Evolutionary conservation across 371 early-diverging fungal species (phyloP), one percentile per base, ranked within the genome.

Genomic region (Capillidium heterosporum): DNA sequence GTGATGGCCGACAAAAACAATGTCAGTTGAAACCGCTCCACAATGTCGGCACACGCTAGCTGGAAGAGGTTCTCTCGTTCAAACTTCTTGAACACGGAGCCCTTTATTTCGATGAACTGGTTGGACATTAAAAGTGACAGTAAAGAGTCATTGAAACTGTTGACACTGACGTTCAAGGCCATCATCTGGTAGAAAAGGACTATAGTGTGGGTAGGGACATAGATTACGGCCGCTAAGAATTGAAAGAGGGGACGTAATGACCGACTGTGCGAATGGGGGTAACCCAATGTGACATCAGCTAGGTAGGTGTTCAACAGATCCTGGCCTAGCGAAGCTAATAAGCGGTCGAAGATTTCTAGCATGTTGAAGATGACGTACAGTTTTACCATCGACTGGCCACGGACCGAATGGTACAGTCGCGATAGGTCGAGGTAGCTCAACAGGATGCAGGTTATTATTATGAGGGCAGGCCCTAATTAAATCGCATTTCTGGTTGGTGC

Each of bases 81-180:
- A 73, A 90, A 95, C 57, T 78, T 80, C 61, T 98, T 98, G 61
- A 95, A 95, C 0, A 98, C 96, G 49, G 81, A 80, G 60, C 88
- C 81, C 63, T 98, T 98, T 66, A 98, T 91, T 64, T 98, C 98
- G 15, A 91, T 90, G 76, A 98, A 98, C 68, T 95, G 98, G 59
- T 95, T 96, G 23, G 89, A 87, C 44, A 98, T 78, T 32, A 98
- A 74, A 41, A 98, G 63, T 3, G 95, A 86, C 28, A 96, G 66
- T 31, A 98, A 69, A 1, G 91, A 87, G 64, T 93, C 93, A 54
- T 87, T 86, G 65, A 91, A 89, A 17, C 88, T 86, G 65, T 98
- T 97, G 63, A 95, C 84, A 2, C 96, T 87, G 2, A 95, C 95
- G 59, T 95, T 93, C 42, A 96, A 74, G 0, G 94, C 89, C 63